phyloP scores from a whole-genome alignment of 768 basidiomycete species.

The Pulveroboletus sp. region DNA sequence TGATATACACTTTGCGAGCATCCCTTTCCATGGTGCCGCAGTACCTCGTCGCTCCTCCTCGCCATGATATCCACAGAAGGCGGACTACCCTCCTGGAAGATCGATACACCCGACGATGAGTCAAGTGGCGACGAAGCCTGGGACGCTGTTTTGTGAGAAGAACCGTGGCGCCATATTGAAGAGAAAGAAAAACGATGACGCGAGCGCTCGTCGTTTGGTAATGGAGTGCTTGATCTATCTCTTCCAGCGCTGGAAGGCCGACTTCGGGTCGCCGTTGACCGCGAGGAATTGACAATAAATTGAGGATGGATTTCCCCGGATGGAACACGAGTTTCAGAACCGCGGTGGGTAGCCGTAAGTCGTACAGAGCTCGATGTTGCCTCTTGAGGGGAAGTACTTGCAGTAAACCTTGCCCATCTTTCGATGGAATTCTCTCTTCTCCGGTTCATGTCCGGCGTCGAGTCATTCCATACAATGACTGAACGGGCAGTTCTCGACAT shows the following conservation, averaged over 20 bases:
- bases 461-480: conserved; percentile 17
- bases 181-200: conserved; percentile 31
- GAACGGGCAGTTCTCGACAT: conserved; percentile 24
- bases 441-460: conserved; percentile 16
- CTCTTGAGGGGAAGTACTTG: conserved; percentile 19
- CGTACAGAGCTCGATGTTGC: conserved; percentile 9
- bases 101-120: conserved; percentile 31
- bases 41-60: conserved; percentile 45
- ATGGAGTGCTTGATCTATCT: conserved; percentile 16
- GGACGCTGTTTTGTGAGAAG: conserved; percentile 21
- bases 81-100: conserved; percentile 20
- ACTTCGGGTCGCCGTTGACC: conserved; percentile 22
- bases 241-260: conserved; percentile 24
- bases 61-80: conserved; percentile 20
- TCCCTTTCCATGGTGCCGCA: conserved; percentile 28
- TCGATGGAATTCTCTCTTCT: conserved; percentile 31
- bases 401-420: conserved; percentile 30
- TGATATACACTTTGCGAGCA: conserved; percentile 24
- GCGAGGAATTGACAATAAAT: conserved; percentile 10
- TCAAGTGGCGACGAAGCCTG: conserved; percentile 30
- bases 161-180: conserved; percentile 24
- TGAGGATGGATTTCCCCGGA: conserved; percentile 14
- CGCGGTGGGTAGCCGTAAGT: conserved; percentile 17
- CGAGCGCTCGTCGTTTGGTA: conserved; percentile 20
- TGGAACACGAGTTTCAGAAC: conserved; percentile 30